phyloP scores from a whole-genome alignment of 2,329 filamentous ascomycete species.

The Calonectria fujianensis region DNA sequence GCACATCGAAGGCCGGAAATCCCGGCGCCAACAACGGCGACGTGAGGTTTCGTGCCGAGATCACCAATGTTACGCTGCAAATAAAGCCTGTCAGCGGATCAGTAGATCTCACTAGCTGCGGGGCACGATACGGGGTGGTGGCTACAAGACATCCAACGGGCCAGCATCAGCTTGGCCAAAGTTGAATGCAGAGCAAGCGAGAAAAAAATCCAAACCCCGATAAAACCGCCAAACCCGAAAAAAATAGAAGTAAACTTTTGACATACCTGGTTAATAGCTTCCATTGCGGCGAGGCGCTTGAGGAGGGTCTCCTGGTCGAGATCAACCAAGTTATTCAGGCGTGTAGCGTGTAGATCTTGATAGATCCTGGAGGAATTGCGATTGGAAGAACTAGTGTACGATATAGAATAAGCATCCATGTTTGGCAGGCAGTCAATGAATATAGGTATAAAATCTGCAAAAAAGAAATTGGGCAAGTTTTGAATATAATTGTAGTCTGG shows the following conservation, averaged over 20 bases:
- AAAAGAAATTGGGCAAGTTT: background rate
- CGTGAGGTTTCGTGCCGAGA: conserved; percentile 65
- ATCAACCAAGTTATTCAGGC: conserved; percentile 60
- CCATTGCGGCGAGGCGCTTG: conserved; percentile 56
- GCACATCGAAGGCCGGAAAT: conserved; percentile 83
- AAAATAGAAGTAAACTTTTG: background rate
- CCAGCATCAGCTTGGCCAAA: background rate
- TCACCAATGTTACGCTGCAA: conserved; percentile 47
- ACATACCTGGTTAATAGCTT: conserved; percentile 62
- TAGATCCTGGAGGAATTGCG: conserved; percentile 69
- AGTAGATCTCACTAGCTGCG: conserved; percentile 48
- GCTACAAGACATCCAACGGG: conserved; percentile 4
- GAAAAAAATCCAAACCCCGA: background rate
- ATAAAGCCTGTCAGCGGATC: conserved; percentile 50
- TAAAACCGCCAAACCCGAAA: background rate
- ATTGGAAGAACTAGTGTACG: conserved; percentile 65
- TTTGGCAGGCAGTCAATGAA: conserved; percentile 24
- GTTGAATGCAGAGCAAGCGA: background rate
- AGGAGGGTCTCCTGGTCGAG: conserved; percentile 57
- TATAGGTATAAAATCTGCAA: conserved; percentile 28
- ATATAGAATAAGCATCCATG: conserved; percentile 74
- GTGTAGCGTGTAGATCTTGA: conserved; percentile 68
- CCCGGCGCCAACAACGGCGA: conserved; percentile 83
- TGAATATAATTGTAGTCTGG: conserved; percentile 41
- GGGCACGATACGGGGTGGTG: conserved; percentile 32